These are phyloP conservation scores for Orychophragmus violaceus DNA, from an alignment of 345 rosid species.

Conservation along the genomic window DNA sequence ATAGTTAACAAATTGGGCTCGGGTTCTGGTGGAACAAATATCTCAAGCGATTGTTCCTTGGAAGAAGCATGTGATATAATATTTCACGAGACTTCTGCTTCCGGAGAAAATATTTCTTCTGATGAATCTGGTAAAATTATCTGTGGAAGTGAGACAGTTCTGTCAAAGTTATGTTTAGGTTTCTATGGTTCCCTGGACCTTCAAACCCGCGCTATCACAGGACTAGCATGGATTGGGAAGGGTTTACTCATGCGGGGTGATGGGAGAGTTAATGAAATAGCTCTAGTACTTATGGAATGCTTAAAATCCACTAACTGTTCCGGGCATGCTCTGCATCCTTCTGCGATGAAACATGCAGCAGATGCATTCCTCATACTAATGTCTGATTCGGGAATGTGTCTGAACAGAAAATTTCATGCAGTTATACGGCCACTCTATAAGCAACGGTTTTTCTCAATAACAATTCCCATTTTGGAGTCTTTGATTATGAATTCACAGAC, in stretches of 20 bases:
- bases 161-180: slow-evolving; percentile 36
- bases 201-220: slow-evolving; percentile 57
- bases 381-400: slow-evolving; percentile 66
- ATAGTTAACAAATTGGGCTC: slow-evolving; percentile 62
- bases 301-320: slow-evolving; percentile 36
- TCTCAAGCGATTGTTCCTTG: slow-evolving; percentile 39
- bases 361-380: slow-evolving; percentile 76
- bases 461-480: slow-evolving; percentile 63
- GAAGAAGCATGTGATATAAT: slow-evolving; percentile 70
- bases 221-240: slow-evolving; percentile 92
- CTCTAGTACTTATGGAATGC: slow-evolving; percentile 51
- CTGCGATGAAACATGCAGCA: slow-evolving; percentile 63
- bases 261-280: slow-evolving; percentile 59
- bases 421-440: slow-evolving; percentile 78
- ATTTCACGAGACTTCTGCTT: slow-evolving; percentile 29
- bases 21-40: slow-evolving; percentile 30
- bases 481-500: slow-evolving; percentile 47
- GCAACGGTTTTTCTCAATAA: slow-evolving; percentile 71
- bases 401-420: slow-evolving; percentile 67
- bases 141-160: slow-evolving; percentile 30
- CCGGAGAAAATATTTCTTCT: slow-evolving; percentile 15
- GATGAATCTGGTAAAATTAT: slow-evolving; percentile 18
- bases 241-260: slow-evolving; percentile 90
- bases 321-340: slow-evolving; percentile 27
- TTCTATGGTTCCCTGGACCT: slow-evolving; percentile 32